Percentiles rank a stretch among this genome's conserved stretches.
Evolutionary conservation across 2,329 filamentous ascomycete species (phyloP).

Genomic region (Trichoderma koningiopsis): DNA sequence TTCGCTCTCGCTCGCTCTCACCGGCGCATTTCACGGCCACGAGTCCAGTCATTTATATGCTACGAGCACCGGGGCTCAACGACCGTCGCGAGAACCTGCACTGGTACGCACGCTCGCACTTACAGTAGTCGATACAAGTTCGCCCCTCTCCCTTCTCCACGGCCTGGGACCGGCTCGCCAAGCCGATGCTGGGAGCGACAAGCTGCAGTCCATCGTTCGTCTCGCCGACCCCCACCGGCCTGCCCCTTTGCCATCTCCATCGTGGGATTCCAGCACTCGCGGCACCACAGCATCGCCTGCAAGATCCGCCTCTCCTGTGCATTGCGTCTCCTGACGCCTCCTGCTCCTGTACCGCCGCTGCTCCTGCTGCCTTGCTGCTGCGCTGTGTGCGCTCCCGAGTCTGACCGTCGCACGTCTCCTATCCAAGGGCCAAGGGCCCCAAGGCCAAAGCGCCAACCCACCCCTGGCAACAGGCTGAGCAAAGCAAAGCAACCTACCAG

Average conservation of each 20-base stretch:
- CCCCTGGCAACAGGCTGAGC: constrained; percentile 31
- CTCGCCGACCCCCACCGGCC: constrained; percentile 19
- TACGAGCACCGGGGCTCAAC: background rate
- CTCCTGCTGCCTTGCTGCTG: constrained; percentile 13
- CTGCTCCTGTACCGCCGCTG: background rate
- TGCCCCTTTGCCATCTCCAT: constrained; percentile 26
- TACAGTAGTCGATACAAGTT: background rate
- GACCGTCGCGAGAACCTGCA: background rate
- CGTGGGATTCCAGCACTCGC: background rate
- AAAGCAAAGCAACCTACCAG: constrained; percentile 5
- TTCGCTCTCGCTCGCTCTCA: background rate
- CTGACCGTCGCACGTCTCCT: constrained; percentile 20
- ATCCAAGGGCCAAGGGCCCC: constrained; percentile 3
- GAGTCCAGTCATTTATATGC: background rate
- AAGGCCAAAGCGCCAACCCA: constrained; percentile 9
- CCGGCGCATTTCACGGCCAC: background rate
- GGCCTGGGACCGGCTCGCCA: constrained; percentile 20
- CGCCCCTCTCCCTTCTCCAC: constrained; percentile 24
- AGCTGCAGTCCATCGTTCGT: constrained; percentile 23
- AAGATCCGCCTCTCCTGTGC: constrained; percentile 1
- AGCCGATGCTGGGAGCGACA: constrained; percentile 19
- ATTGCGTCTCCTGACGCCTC: constrained; percentile 16
- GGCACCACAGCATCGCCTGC: constrained; percentile 10
- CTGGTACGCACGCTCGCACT: constrained; percentile 7
- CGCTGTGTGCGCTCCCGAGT: constrained; percentile 20